Evolutionary conservation across 2,329 filamentous ascomycete species (phyloP), one percentile per base, ranked within the genome.

Genomic region (Lasiodiplodia sp.): DNA sequence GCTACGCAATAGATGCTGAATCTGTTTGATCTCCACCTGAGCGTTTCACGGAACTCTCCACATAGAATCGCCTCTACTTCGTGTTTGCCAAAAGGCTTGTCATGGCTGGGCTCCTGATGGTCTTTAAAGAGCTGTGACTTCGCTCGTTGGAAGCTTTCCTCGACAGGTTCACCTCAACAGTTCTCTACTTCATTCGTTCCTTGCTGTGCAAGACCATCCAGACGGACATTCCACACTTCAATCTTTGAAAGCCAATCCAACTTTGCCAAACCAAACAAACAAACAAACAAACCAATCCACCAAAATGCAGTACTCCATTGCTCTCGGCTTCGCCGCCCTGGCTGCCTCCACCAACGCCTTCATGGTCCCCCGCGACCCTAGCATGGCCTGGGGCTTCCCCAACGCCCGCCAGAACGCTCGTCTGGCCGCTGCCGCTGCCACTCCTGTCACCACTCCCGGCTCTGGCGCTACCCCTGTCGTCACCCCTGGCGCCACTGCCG

Each of bases 261-360:
- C 55, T 51, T 67, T 67, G 44, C 28, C 66, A 37, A 68, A 47
- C 44, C 12, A 16, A 52, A 66, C 25, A 49, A 49, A 66, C 49
- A 49, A 49, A 66, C 49, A 49, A 66, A 53, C 44, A 8, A 34
- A 25, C 34, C 55, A 38, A 37, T 25, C 58, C 11, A 56, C 16
- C 63, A 67, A 60, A 53, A 68, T 68, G 66, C 66, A 68, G 49
- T 68, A 68, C 56, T 68, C 56, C 23, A 56, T 68, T 34, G 56
- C 66, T 37, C n/a, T 68, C n/a, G 66, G 21, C 57, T 2, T 63
- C 38, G 57, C 56, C 56, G 55, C 56, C 23, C 25, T 68, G 56
- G 56, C 66, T 51, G 34, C 53, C 49, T 53, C 56, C 18, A 25
- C 66, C 25, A 49, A 68, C 23, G 66, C 66, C 57, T 68, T 68